Evolutionary conservation across 2,329 filamentous ascomycete genomes (phyloP).

Genomic region (Fusarium hostae): DNA sequence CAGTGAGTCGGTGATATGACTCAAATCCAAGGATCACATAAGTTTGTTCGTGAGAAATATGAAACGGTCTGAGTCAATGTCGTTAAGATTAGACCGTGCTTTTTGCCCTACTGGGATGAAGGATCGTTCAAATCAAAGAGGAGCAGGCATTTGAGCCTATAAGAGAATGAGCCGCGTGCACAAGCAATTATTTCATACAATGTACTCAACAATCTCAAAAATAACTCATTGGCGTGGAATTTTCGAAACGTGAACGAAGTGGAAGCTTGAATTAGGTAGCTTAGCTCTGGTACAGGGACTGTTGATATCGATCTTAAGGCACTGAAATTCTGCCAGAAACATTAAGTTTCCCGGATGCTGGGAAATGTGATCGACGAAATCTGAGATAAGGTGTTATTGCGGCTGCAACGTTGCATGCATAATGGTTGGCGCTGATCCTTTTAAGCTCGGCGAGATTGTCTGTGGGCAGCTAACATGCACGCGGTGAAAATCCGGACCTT

Average conservation of each 20-base stretch:
- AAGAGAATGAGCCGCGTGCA: neutral
- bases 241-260: neutral
- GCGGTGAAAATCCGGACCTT: neutral
- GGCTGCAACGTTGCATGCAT: neutral
- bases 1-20: slow-evolving; percentile 16
- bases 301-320: neutral
- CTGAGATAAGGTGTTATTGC: neutral
- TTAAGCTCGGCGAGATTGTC: neutral
- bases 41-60: neutral
- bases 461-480: neutral
- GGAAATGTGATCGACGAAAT: slow-evolving; percentile 5
- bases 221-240: neutral
- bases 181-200: neutral
- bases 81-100: neutral
- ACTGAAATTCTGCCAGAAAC: neutral
- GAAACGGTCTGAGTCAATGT: slow-evolving; percentile 3
- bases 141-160: neutral
- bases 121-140: neutral
- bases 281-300: neutral
- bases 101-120: neutral
- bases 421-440: neutral
- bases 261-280: neutral
- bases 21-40: slow-evolving; percentile 8
- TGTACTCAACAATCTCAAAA: neutral
- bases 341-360: neutral